Conservation (phyloP, 441 rosid genomes). For the Omphalea diandra region DNA sequence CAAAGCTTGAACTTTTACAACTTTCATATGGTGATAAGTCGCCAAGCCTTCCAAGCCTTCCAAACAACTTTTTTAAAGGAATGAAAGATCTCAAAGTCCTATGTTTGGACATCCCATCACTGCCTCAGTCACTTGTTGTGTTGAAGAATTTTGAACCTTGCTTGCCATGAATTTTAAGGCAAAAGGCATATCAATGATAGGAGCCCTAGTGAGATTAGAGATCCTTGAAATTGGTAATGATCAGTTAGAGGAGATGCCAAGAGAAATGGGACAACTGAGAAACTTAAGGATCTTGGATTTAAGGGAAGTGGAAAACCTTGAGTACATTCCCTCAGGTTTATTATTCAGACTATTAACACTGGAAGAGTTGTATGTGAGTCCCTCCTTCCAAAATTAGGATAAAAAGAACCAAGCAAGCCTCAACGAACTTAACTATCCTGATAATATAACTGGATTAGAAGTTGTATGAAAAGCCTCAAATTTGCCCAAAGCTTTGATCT, state of each 20-base stretch:
- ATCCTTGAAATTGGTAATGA: background rate
- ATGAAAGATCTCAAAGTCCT: slow-evolving; percentile 9
- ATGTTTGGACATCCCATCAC: background rate
- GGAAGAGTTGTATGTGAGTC: background rate
- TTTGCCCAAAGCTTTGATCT: too few relatives aligned
- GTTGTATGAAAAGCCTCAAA: background rate
- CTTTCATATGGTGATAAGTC: background rate
- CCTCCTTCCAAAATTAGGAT: background rate
- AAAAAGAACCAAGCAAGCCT: slow-evolving; percentile 1
- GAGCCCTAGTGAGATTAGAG: background rate
- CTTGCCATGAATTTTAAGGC: background rate
- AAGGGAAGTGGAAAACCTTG: background rate
- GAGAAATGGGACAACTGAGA: background rate
- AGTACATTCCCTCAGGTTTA: background rate
- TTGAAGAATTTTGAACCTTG: slow-evolving; percentile 1
- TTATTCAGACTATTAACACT: background rate
- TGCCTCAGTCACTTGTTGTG: background rate
- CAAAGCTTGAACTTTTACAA: slow-evolving; percentile 8
- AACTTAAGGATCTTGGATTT: background rate
- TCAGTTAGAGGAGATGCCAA: background rate
- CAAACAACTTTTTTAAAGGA: background rate
- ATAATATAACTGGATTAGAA: slow-evolving; percentile 1
- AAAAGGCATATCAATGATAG: background rate
- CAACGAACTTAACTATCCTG: background rate
- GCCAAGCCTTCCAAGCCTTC: background rate